A percentile compares a stretch with the other conserved stretches of the same genome.
These are phyloP conservation scores for Tetramitus jugosus DNA, from an alignment of 208 protist species.

Conservation along the genomic window DNA sequence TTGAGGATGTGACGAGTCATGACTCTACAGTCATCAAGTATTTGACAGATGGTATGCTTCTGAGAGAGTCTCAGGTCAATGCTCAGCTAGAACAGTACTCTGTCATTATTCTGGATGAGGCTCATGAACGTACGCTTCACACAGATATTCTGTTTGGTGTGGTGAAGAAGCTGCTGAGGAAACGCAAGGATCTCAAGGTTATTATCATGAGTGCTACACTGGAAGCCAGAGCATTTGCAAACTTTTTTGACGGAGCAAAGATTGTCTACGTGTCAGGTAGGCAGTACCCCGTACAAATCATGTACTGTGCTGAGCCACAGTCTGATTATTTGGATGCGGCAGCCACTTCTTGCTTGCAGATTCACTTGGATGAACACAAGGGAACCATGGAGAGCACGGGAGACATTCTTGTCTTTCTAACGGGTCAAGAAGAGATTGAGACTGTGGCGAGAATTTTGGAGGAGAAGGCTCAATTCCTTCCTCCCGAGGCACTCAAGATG, in stretches of 20 bases:
- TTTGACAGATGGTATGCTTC: constrained; percentile 91
- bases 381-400: not conserved
- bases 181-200: constrained; percentile 65
- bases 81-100: constrained; percentile 70
- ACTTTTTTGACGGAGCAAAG: constrained; percentile 80
- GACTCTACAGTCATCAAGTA: constrained; percentile 77
- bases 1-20: constrained; percentile 74
- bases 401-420: constrained; percentile 53
- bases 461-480: not conserved
- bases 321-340: constrained; percentile 68
- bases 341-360: constrained; percentile 64
- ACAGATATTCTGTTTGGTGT: constrained; percentile 81
- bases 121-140: constrained; percentile 96
- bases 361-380: constrained; percentile 70
- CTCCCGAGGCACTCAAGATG: constrained; percentile 38
- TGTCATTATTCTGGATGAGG: constrained; percentile 99
- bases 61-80: constrained; percentile 86
- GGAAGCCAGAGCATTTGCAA: constrained; percentile 82
- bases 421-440: constrained; percentile 49
- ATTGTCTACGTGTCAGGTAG: constrained; percentile 76
- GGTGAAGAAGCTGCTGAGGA: constrained; percentile 63
- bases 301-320: constrained; percentile 36
- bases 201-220: constrained; percentile 94
- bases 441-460: constrained; percentile 23
- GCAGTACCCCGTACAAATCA: constrained; percentile 68